Evolutionary conservation across 345 rosid species (phyloP).

Genomic region (Rhizophora mangle): DNA sequence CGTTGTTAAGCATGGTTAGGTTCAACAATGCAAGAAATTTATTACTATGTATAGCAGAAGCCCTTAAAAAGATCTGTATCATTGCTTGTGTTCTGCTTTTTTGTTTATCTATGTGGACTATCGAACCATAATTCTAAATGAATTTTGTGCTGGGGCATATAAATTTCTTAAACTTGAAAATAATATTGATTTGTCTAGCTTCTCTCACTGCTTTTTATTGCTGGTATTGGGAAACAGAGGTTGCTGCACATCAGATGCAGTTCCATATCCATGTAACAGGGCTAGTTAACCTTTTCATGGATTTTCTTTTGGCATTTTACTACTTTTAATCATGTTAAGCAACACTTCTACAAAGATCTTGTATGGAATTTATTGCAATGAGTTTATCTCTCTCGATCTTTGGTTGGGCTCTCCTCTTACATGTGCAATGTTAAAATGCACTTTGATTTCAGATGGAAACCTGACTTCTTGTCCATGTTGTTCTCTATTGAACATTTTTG

Average conservation of each 20-base stretch:
- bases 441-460: no score
- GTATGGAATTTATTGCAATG: no score
- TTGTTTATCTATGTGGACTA: not conserved
- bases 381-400: no score
- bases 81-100: not conserved
- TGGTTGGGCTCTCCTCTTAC: no score
- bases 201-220: no score
- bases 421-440: no score
- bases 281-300: conserved; percentile 1
- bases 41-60: not conserved
- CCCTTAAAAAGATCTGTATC: not conserved
- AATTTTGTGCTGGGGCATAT: not conserved
- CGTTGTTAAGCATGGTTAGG: not conserved
- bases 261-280: not conserved
- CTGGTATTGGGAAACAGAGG: no score
- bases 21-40: not conserved
- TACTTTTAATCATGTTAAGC: no score
- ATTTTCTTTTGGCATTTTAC: no score
- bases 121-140: not conserved
- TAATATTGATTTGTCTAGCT: not conserved
- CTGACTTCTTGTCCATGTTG: no score
- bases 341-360: no score
- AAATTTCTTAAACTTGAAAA: not conserved
- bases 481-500: no score
- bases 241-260: not conserved